These are phyloP conservation scores for Scheffersomyces quercinus DNA, from an alignment of 1,139 yeast species.

Conservation along the genomic window DNA sequence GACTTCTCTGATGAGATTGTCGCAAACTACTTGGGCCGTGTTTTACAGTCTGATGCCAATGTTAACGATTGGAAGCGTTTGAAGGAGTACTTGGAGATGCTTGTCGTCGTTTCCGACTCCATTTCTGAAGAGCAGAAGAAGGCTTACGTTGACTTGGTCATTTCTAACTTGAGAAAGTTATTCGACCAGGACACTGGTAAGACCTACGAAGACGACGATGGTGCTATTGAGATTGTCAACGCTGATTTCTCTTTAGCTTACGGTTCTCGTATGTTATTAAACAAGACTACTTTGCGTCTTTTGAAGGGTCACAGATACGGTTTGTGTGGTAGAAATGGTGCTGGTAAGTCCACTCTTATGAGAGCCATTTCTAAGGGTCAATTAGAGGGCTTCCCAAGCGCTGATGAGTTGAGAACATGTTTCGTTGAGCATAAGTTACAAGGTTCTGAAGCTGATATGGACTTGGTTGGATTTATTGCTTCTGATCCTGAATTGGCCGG, in stretches of 20 bases:
- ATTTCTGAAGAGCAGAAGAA: conserved; percentile 38
- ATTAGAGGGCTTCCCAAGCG: conserved; percentile 95
- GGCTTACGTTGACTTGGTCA: conserved; percentile 46
- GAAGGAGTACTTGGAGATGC: conserved; percentile 52
- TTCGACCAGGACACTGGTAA: conserved; percentile 65
- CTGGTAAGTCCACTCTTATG: conserved; percentile 97
- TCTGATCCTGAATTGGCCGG: conserved; percentile 76
- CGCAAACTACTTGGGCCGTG: conserved; percentile 50
- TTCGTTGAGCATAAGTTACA: conserved; percentile 97
- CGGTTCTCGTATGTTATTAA: conserved; percentile 95
- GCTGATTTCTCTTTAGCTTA: conserved; percentile 95
- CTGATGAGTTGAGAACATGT: conserved; percentile 85
- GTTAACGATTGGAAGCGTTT: conserved; percentile 89
- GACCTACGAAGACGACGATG: conserved; percentile 48
- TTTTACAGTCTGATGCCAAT: conserved; percentile 74
- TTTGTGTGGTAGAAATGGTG: conserved; percentile 98
- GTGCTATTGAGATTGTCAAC: conserved; percentile 78
- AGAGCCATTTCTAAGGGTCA: conserved; percentile 96
- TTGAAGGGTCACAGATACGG: conserved; percentile 97
- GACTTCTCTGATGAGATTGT: conserved; percentile 34
- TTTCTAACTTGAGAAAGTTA: conserved; percentile 59
- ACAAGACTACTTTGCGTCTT: conserved; percentile 84
- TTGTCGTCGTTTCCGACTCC: conserved; percentile 31
- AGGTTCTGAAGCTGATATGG: conserved; percentile 92
- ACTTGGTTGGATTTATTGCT: conserved; percentile 85